Percentiles rank a stretch among this genome's conserved stretches.
phyloP scores from a whole-genome alignment of 495 filamentous ascomycete genomes.

The Mytilinidion resinicola region DNA sequence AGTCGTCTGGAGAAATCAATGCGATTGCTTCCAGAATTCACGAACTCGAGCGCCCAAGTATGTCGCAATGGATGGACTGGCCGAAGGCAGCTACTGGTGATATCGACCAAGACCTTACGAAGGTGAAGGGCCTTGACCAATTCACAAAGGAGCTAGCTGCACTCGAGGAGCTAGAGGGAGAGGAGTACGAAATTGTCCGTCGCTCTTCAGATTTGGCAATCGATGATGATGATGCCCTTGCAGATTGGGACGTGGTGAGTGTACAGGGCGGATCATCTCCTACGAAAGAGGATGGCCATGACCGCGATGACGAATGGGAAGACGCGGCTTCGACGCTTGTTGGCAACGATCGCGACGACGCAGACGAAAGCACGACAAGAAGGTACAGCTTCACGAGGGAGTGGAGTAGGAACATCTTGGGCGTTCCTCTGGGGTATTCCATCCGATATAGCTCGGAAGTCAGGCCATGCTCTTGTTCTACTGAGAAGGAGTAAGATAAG shows the following conservation, averaged over 20 bases:
- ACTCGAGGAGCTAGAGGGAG: conserved; percentile 3
- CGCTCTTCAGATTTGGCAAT: not conserved
- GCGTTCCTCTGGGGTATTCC: too few species aligned
- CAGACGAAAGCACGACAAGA: not conserved
- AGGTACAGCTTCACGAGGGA: not conserved
- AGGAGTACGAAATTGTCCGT: not conserved
- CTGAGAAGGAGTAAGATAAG: too few species aligned
- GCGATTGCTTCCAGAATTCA: too few species aligned
- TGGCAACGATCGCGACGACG: not conserved
- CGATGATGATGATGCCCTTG: not conserved
- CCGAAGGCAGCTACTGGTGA: not conserved
- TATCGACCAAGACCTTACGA: conserved; percentile 4
- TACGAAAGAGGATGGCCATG: conserved; percentile 1
- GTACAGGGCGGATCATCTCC: conserved; percentile 3
- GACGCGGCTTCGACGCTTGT: conserved; percentile 17
- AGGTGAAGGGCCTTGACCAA: conserved; percentile 10
- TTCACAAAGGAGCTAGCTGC: conserved; percentile 13
- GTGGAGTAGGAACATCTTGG: too few species aligned
- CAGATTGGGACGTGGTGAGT: conserved; percentile 17
- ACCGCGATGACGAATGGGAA: conserved; percentile 9
- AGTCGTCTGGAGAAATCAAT: too few species aligned
- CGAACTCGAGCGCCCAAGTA: too few species aligned
- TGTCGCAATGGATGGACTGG: not conserved
- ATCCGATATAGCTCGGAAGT: too few species aligned
- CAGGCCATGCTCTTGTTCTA: too few species aligned